Evolutionary conservation across 2,329 filamentous ascomycete genomes (phyloP).

Genomic region (Pseudopithomyces chartarum): DNA sequence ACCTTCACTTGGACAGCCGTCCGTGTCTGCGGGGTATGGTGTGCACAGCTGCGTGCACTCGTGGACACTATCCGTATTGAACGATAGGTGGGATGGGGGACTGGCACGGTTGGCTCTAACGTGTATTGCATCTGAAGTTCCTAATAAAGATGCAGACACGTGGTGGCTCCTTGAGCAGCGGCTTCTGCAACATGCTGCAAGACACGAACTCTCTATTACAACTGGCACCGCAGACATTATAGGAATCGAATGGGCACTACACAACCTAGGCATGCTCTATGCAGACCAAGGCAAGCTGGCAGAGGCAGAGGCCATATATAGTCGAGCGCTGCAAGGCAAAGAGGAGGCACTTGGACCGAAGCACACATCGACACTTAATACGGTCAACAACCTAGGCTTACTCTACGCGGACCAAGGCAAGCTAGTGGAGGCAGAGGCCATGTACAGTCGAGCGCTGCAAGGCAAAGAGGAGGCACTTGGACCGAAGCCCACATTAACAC

Average conservation of each 20-base stretch:
- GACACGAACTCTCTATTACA: conserved; percentile 9
- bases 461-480: conserved; percentile 2
- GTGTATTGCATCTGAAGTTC: conserved; percentile 20
- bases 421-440: conserved; percentile 16
- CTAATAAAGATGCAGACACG: conserved; percentile 11
- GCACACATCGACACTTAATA: conserved; percentile 15
- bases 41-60: conserved; percentile 44
- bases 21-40: conserved; percentile 32
- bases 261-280: conserved; percentile 21
- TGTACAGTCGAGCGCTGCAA: conserved; percentile 16
- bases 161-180: conserved; percentile 24
- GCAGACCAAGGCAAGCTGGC: conserved; percentile 4
- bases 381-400: not conserved
- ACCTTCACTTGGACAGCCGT: conserved; percentile 3
- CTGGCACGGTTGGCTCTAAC: conserved; percentile 19
- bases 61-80: conserved; percentile 36
- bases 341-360: conserved; percentile 13
- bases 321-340: conserved; percentile 17
- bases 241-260: conserved; percentile 20
- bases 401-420: not conserved
- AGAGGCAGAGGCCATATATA: conserved; percentile 16
- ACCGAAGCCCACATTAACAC: not conserved
- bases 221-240: conserved; percentile 13
- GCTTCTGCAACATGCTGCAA: conserved; percentile 20
- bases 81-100: conserved; percentile 19